Evolutionary conservation across 768 basidiomycete species (phyloP).

Genomic region (Daedaleopsis sinensis): DNA sequence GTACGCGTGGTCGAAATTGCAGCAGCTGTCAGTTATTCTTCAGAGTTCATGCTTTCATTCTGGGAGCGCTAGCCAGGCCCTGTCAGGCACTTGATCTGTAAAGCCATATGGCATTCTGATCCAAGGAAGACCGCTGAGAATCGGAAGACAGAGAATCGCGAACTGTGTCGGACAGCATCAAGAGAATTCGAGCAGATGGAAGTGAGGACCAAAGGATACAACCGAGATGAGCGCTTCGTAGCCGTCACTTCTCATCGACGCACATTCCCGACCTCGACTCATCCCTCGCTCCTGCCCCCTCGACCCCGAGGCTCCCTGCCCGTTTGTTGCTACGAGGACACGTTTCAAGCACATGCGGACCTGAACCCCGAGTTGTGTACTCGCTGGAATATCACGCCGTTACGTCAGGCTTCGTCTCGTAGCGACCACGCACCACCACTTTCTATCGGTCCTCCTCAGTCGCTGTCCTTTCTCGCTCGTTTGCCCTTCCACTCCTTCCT

Average conservation of each 20-base stretch:
- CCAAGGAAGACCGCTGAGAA: too few species aligned
- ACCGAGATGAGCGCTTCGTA: neutral
- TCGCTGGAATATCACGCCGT: neutral
- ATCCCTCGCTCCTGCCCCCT: neutral
- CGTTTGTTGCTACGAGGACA: neutral
- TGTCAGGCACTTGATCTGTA: too few species aligned
- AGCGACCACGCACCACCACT: neutral
- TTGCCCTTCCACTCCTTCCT: neutral
- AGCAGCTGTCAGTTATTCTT: too few species aligned
- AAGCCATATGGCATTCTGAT: too few species aligned
- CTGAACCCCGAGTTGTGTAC: neutral
- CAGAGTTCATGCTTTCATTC: too few species aligned
- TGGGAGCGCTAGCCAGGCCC: too few species aligned
- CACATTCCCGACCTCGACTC: neutral
- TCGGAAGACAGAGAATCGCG: neutral
- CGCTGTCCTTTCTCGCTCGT: neutral
- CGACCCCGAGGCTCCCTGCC: neutral
- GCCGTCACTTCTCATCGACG: neutral
- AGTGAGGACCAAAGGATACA: neutral
- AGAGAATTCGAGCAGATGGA: neutral
- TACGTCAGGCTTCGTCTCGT: neutral
- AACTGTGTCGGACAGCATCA: too few species aligned
- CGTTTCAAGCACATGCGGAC: neutral
- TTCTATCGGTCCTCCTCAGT: neutral
- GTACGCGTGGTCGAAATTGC: too few species aligned